phyloP scores from a whole-genome alignment of 192 early-diverging fungal genomes.

The Linnemannia schmuckeri region DNA sequence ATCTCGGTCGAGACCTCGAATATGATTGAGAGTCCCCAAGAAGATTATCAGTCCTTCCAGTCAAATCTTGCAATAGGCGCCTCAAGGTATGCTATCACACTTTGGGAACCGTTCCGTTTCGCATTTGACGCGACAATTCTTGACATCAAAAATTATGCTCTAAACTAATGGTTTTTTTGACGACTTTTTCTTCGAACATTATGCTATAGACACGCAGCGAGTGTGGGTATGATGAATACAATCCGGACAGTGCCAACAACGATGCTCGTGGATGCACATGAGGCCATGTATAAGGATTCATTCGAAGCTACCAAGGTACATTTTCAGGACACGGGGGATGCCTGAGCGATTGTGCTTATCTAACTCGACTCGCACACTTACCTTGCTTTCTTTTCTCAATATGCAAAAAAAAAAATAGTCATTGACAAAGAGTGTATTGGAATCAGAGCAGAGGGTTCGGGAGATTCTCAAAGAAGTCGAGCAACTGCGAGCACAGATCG shows the following conservation, averaged over 20 bases:
- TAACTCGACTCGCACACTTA: background rate
- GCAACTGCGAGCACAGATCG: slow-evolving; percentile 22
- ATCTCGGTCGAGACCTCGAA: slow-evolving; percentile 42
- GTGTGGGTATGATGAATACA: slow-evolving; percentile 38
- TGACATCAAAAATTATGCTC: background rate
- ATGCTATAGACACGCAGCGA: slow-evolving; percentile 22
- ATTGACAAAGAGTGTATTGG: slow-evolving; percentile 28
- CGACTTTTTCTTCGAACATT: background rate
- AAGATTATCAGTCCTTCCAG: slow-evolving; percentile 56
- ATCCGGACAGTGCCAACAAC: slow-evolving; percentile 25
- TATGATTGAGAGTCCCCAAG: slow-evolving; percentile 55
- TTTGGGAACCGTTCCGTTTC: background rate
- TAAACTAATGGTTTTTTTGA: background rate
- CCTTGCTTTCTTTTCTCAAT: background rate
- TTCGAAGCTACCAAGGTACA: slow-evolving; percentile 43
- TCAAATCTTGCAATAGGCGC: slow-evolving; percentile 42
- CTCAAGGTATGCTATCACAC: slow-evolving; percentile 15
- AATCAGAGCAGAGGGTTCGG: slow-evolving; percentile 27
- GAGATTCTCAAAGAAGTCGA: slow-evolving; percentile 41
- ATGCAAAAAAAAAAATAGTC: slow-evolving; percentile 1
- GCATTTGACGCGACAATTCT: background rate
- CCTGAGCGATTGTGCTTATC: background rate
- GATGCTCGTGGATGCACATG: slow-evolving; percentile 41
- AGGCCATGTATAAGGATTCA: slow-evolving; percentile 51
- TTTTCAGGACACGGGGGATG: too few species aligned